Percentiles rank a stretch among this genome's conserved stretches.
phyloP scores from a whole-genome alignment of 176 grass and related monocot genomes.

The Themeda triandra region DNA sequence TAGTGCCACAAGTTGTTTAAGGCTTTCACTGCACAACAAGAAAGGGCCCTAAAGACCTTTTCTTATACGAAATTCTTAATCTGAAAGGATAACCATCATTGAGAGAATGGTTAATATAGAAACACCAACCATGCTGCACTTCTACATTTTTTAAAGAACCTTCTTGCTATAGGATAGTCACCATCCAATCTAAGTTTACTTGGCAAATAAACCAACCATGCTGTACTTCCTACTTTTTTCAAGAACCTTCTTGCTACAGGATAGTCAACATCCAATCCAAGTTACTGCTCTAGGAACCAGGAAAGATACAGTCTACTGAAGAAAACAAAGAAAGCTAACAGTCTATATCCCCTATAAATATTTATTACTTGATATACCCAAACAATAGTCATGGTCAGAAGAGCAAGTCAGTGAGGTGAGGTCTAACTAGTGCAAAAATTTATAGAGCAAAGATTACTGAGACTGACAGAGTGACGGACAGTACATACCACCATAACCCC shows the following conservation, averaged over 20 bases:
- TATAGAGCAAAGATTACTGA: not conserved
- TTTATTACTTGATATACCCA: not conserved
- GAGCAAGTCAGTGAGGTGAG: not conserved
- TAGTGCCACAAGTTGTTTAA: not conserved
- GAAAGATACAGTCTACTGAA: not conserved
- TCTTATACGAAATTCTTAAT: not conserved
- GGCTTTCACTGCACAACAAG: not conserved
- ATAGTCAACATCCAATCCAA: not conserved
- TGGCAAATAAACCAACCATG: not conserved
- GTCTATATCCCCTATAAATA: not conserved
- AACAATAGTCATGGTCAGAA: not conserved
- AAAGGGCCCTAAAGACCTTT: not conserved
- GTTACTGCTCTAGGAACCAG: not conserved
- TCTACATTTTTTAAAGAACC: not conserved
- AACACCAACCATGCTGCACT: not conserved
- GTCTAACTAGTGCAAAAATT: not conserved
- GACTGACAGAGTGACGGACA: not conserved
- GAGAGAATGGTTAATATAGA: not conserved
- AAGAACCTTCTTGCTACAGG: not conserved
- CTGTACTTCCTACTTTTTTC: not conserved
- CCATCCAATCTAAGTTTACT: not conserved
- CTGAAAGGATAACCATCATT: not conserved
- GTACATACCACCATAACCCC: constrained; percentile 74
- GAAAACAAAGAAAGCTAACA: not conserved
- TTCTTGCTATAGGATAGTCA: not conserved